Evolutionary conservation across 495 filamentous ascomycete species (phyloP).

Genomic region (Neurospora sp.): DNA sequence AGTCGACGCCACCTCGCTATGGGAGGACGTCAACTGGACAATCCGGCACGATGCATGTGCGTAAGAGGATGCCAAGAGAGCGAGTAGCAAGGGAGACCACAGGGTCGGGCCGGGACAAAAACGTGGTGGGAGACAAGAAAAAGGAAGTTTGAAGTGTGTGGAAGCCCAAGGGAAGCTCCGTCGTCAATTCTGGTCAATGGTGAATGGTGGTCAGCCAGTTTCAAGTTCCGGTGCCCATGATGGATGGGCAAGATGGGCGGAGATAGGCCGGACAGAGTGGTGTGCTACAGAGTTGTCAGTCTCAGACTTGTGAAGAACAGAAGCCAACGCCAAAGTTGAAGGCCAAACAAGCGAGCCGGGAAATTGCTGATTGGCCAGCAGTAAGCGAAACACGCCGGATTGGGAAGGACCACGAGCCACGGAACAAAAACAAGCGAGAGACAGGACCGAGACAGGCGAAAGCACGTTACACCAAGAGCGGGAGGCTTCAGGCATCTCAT

Average conservation of each 20-base stretch:
- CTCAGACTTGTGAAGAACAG: background rate
- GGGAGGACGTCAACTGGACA: background rate
- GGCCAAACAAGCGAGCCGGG: constrained; percentile 32
- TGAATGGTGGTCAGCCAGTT: background rate
- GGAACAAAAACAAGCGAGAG: background rate
- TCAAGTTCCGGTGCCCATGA: background rate
- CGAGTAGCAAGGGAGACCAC: background rate
- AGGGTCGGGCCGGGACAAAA: background rate
- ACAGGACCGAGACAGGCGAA: background rate
- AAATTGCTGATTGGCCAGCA: constrained; percentile 34
- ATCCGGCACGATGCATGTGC: background rate
- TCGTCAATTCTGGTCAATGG: background rate
- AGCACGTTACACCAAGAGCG: background rate
- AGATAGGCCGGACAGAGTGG: background rate
- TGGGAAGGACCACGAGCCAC: background rate
- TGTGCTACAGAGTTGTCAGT: background rate
- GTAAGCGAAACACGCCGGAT: constrained; percentile 30
- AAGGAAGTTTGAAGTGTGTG: background rate
- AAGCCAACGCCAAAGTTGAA: constrained; percentile 2
- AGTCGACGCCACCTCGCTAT: background rate
- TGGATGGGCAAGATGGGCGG: background rate
- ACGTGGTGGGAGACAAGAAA: background rate
- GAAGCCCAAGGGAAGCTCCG: background rate
- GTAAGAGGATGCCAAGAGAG: background rate
- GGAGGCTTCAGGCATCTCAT: background rate